These are phyloP conservation scores for Colletotrichum sansevieriae DNA, from an alignment of 2,329 filamentous ascomycete genomes.

Conservation along the genomic window DNA sequence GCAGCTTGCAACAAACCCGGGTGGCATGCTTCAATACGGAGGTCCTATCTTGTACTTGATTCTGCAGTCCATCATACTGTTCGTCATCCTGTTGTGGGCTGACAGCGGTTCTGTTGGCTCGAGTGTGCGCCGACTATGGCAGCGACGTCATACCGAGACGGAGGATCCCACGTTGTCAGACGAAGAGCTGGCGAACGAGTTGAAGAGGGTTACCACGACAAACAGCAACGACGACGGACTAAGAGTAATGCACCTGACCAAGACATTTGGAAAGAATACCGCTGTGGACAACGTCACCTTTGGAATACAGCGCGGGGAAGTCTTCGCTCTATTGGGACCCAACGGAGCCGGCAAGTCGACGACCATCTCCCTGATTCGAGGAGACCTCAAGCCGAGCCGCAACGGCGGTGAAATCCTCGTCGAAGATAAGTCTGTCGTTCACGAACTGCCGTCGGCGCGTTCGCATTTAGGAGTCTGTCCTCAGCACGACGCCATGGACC, in stretches of 20 bases:
- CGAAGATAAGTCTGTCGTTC: slow-evolving; percentile 81
- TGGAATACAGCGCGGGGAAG: slow-evolving; percentile 81
- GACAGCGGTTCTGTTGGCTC: slow-evolving; percentile 80
- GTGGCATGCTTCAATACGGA: slow-evolving; percentile 80
- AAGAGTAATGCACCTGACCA: slow-evolving; percentile 83
- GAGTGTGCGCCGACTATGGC: slow-evolving; percentile 55
- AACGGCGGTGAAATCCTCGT: slow-evolving; percentile 85
- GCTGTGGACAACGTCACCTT: slow-evolving; percentile 94
- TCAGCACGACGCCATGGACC: slow-evolving; percentile 88
- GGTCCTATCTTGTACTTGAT: slow-evolving; percentile 88
- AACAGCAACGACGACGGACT: slow-evolving; percentile 71
- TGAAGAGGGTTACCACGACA: slow-evolving; percentile 70
- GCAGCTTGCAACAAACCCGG: slow-evolving; percentile 75
- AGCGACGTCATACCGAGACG: slow-evolving; percentile 23
- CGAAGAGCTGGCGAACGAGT: slow-evolving; percentile 75
- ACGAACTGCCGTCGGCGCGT: slow-evolving; percentile 78
- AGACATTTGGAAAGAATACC: slow-evolving; percentile 79
- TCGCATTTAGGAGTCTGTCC: slow-evolving; percentile 90
- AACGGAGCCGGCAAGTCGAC: slow-evolving; percentile 95
- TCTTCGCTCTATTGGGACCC: slow-evolving; percentile 89
- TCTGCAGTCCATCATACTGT: slow-evolving; percentile 78
- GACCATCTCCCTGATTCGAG: slow-evolving; percentile 88
- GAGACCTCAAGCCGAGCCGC: slow-evolving; percentile 81
- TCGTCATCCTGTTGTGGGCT: slow-evolving; percentile 80
- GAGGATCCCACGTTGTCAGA: slow-evolving; percentile 54